Percentiles rank a stretch among this genome's conserved stretches.
phyloP scores from a whole-genome alignment of 2,329 filamentous ascomycete genomes.

The Calonectria pauciramosa region DNA sequence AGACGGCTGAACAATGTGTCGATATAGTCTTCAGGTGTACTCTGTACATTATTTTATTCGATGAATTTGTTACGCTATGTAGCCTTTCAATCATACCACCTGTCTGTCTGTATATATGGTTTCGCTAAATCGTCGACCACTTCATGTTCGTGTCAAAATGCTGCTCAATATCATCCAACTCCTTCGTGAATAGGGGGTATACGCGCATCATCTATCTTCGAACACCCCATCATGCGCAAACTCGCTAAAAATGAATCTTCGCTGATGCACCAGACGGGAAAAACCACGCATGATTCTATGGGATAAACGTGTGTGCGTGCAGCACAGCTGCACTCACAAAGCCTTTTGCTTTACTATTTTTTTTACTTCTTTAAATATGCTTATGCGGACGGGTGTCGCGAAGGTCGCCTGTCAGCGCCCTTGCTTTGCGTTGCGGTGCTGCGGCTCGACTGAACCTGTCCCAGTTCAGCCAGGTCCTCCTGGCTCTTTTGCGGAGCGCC shows the following conservation, averaged over 20 bases:
- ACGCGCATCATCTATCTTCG: background rate
- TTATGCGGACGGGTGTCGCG: constrained; percentile 28
- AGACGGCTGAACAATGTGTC: background rate
- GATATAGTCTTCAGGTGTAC: background rate
- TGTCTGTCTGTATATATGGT: background rate
- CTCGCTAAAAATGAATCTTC: background rate
- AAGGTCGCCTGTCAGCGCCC: constrained; percentile 41
- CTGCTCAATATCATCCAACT: background rate
- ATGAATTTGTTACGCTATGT: background rate
- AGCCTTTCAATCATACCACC: background rate
- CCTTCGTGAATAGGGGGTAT: constrained; percentile 2
- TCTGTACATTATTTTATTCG: background rate
- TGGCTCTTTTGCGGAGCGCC: constrained; percentile 49
- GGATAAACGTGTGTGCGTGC: background rate
- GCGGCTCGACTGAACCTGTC: constrained; percentile 45
- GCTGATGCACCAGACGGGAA: background rate
- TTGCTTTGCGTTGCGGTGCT: constrained; percentile 49
- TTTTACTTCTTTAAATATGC: background rate
- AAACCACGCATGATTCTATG: background rate
- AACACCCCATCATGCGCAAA: background rate
- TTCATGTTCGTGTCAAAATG: background rate
- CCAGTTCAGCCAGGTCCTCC: constrained; percentile 53
- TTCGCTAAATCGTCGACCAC: background rate
- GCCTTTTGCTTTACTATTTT: background rate
- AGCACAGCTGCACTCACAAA: background rate